These are phyloP conservation scores for Vitis labrusca DNA, from an alignment of 164 flowering plant genomes.

Conservation along the genomic window DNA sequence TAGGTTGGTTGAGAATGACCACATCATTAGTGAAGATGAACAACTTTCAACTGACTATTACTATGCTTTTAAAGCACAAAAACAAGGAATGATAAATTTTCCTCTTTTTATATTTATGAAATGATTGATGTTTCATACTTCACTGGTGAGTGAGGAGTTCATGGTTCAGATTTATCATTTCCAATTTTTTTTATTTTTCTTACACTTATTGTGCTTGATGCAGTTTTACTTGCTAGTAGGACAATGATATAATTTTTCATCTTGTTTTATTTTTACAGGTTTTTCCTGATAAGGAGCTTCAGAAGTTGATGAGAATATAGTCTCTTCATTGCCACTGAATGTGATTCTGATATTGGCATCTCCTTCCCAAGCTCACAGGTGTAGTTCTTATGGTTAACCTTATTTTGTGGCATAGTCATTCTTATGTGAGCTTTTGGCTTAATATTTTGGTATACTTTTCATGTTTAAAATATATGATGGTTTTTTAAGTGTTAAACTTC, in stretches of 20 bases:
- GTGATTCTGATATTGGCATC: conserved; percentile 92
- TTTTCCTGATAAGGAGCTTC: conserved; percentile 76
- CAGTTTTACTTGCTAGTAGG: no score
- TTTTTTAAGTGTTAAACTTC: no score
- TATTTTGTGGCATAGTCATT: not conserved
- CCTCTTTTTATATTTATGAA: not conserved
- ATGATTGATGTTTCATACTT: not conserved
- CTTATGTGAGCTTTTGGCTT: not conserved
- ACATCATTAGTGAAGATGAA: conserved; percentile 53
- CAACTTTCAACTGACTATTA: conserved; percentile 64
- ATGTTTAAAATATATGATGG: no score
- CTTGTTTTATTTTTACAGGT: conserved; percentile 39
- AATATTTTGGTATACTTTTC: not conserved
- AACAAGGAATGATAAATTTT: conserved; percentile 55
- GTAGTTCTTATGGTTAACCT: not conserved
- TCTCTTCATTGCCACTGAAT: conserved; percentile 90
- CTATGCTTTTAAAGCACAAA: conserved; percentile 59
- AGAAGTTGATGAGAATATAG: conserved; percentile 81
- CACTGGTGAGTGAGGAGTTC: no score
- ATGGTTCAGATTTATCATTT: no score
- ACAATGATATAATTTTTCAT: not conserved
- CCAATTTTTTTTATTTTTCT: no score
- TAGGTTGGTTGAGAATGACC: conserved; percentile 49
- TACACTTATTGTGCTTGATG: no score
- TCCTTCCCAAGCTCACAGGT: conserved; percentile 96